Evolutionary conservation across 352 stramenopile genomes (phyloP).

Genomic region (Phytopythium montanum): DNA sequence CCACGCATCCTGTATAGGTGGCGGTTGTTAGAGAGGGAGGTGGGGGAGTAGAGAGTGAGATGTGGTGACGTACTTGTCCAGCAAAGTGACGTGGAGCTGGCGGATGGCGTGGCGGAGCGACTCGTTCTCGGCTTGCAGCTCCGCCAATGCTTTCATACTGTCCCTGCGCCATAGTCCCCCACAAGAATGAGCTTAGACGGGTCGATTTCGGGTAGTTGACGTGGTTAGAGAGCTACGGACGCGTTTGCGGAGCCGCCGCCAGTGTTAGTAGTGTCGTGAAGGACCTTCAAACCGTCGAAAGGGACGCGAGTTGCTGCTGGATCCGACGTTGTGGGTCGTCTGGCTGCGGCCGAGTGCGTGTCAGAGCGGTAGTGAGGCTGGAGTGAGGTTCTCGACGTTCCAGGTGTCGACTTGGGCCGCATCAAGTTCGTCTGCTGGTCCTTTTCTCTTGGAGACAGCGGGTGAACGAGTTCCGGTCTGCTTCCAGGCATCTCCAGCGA

Average conservation of each 20-base stretch:
- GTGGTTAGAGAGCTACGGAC: neutral
- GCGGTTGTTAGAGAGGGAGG: neutral
- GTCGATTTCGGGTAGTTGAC: neutral
- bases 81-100: slow-evolving; percentile 21
- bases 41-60: neutral
- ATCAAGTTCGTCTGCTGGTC: neutral
- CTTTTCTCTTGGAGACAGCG: neutral
- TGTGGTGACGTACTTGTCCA: slow-evolving; percentile 25
- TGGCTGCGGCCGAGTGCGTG: neutral
- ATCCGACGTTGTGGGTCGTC: neutral
- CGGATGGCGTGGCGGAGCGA: slow-evolving; percentile 24
- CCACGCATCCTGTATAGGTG: slow-evolving; percentile 25
- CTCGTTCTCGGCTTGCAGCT: slow-evolving; percentile 20
- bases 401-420: slow-evolving; percentile 1
- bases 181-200: neutral
- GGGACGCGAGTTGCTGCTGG: neutral
- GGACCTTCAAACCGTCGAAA: neutral
- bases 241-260: neutral
- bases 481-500: neutral
- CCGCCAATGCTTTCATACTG: neutral
- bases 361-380: slow-evolving; percentile 1
- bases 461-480: neutral
- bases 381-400: neutral
- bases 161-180: neutral
- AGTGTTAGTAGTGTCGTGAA: neutral